Percentiles rank a stretch among this genome's conserved stretches.
phyloP scores from a whole-genome alignment of 176 grass and related monocot genomes.

The Oryza rufipogon region DNA sequence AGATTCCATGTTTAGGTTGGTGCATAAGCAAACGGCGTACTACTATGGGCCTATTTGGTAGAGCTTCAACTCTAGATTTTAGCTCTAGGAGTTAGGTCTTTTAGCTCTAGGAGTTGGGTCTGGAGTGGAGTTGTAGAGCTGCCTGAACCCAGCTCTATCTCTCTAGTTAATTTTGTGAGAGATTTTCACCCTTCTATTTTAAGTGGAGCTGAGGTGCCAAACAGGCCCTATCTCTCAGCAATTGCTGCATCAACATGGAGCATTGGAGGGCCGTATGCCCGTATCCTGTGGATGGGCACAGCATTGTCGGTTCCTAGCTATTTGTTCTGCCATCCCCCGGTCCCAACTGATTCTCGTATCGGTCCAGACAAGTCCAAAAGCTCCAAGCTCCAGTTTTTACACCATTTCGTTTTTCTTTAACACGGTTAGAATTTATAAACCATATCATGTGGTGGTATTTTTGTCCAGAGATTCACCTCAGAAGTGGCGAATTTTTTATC shows the following conservation, averaged over 20 bases:
- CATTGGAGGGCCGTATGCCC: background rate
- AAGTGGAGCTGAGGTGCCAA: too few relatives aligned
- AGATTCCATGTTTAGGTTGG: slow-evolving; percentile 2
- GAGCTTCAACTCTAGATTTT: too few relatives aligned
- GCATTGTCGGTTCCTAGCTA: background rate
- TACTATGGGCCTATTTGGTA: too few relatives aligned
- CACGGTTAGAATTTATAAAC: too few relatives aligned
- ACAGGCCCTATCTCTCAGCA: background rate
- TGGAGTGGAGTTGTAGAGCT: too few relatives aligned
- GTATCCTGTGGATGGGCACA: background rate
- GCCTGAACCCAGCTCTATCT: too few relatives aligned
- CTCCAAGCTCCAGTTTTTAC: background rate
- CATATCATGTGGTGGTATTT: background rate
- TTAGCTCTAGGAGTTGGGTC: too few relatives aligned
- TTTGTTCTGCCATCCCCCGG: background rate
- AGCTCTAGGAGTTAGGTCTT: too few relatives aligned
- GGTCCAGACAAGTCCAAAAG: background rate
- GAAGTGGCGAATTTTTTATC: background rate
- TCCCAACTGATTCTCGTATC: background rate
- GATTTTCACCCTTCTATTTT: too few relatives aligned
- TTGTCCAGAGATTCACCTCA: background rate
- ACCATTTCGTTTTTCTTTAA: too few relatives aligned
- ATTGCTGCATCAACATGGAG: background rate
- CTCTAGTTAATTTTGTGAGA: too few relatives aligned
- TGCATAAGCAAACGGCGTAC: background rate